Percentiles rank a stretch among this genome's conserved stretches.
Evolutionary conservation across 805 yeast genomes (phyloP).

Genomic region (Blastobotrys peoriensis): DNA sequence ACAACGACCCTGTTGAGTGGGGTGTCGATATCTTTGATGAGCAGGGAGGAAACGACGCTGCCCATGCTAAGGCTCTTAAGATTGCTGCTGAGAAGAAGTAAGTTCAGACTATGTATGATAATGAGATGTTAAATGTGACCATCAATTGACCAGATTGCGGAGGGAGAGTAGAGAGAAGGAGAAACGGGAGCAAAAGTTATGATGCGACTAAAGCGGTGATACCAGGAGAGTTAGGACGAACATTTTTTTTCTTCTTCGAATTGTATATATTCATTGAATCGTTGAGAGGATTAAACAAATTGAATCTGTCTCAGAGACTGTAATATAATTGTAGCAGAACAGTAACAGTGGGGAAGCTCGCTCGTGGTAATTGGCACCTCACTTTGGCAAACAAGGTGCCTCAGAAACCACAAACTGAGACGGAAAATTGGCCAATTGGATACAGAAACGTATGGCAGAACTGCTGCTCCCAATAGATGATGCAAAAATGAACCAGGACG

Average conservation of each 20-base stretch:
- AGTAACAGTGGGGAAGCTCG: no score
- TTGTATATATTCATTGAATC: not conserved
- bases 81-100: conserved; percentile 14
- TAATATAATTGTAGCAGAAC: no score
- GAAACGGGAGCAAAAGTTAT: not conserved
- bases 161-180: not conserved
- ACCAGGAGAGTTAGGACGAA: not conserved
- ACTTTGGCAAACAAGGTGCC: no score
- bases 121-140: not conserved
- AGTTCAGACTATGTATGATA: not conserved
- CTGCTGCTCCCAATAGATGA: no score
- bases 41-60: conserved; percentile 19
- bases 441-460: no score
- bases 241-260: not conserved
- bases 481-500: no score
- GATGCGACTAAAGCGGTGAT: not conserved
- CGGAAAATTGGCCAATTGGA: no score
- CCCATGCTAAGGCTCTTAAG: conserved; percentile 17
- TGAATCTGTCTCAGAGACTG: no score
- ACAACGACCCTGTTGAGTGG: conserved; percentile 28
- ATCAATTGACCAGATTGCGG: not conserved
- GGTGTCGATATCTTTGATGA: conserved; percentile 27
- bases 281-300: no score
- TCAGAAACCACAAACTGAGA: no score
- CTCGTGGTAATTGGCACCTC: no score